These are phyloP conservation scores for Gleditsia sinensis DNA, from an alignment of 306 rosid genomes.

Conservation along the genomic window DNA sequence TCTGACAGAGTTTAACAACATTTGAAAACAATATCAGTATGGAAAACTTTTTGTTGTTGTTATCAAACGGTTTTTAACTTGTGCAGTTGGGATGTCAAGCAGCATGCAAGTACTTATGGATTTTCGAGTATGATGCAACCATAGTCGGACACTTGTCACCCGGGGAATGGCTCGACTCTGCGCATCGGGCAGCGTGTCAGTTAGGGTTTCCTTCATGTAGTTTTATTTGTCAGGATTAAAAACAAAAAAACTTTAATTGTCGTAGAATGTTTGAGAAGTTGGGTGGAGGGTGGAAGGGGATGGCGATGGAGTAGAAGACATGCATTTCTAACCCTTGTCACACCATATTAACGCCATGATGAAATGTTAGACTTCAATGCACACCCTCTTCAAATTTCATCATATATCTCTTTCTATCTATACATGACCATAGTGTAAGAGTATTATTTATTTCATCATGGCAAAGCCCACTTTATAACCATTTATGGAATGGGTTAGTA, in stretches of 20 bases:
- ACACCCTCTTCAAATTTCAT: background rate
- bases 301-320: constrained; percentile 16
- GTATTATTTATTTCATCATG: background rate
- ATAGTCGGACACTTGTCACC: background rate
- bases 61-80: background rate
- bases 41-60: background rate
- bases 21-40: background rate
- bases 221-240: background rate
- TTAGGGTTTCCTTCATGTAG: constrained; percentile 3
- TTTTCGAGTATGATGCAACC: background rate
- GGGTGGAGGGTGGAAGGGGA: background rate
- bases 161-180: background rate
- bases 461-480: background rate
- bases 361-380: background rate
- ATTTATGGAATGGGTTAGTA: constrained; percentile 2
- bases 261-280: constrained; percentile 3
- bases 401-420: background rate
- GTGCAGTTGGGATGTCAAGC: background rate
- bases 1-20: constrained; percentile 7
- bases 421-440: background rate
- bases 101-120: background rate
- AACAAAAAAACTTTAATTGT: background rate
- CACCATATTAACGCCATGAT: background rate
- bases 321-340: background rate
- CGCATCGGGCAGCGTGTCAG: background rate